These are phyloP conservation scores for Lunasporangiospora selenospora DNA, from an alignment of 192 early-diverging fungal species.

Conservation along the genomic window DNA sequence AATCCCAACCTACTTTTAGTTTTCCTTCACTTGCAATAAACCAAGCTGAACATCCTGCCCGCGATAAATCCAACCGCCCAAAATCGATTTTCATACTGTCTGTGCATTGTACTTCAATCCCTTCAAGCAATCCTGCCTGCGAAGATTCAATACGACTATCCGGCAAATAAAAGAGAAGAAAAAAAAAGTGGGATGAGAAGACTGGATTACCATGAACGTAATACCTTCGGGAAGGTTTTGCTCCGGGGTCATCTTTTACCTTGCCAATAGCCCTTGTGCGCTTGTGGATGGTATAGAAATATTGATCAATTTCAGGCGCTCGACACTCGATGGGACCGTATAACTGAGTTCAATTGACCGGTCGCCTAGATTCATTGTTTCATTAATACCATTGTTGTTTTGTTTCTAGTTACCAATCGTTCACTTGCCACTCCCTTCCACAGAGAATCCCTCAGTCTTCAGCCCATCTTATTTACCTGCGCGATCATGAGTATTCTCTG, in stretches of 20 bases:
- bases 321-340: background rate
- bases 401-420: background rate
- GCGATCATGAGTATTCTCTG: no score
- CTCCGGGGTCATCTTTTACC: background rate
- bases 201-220: background rate
- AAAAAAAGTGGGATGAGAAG: background rate
- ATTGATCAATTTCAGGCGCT: background rate
- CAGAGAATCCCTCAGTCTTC: no score
- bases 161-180: background rate
- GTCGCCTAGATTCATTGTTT: no score
- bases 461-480: no score
- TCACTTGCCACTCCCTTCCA: constrained; percentile 15
- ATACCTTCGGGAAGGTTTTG: background rate
- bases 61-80: constrained; percentile 11
- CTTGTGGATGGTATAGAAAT: background rate
- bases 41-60: constrained; percentile 38
- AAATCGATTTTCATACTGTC: constrained; percentile 38
- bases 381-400: no score
- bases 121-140: constrained; percentile 17
- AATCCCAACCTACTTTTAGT: constrained; percentile 37
- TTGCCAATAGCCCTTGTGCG: background rate
- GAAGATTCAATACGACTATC: constrained; percentile 12
- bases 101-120: constrained; percentile 31
- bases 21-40: constrained; percentile 43
- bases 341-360: constrained; percentile 3